Base-by-base conservation (phyloP, 768 basidiomycete species). In the Lentinula edodes region DNA sequence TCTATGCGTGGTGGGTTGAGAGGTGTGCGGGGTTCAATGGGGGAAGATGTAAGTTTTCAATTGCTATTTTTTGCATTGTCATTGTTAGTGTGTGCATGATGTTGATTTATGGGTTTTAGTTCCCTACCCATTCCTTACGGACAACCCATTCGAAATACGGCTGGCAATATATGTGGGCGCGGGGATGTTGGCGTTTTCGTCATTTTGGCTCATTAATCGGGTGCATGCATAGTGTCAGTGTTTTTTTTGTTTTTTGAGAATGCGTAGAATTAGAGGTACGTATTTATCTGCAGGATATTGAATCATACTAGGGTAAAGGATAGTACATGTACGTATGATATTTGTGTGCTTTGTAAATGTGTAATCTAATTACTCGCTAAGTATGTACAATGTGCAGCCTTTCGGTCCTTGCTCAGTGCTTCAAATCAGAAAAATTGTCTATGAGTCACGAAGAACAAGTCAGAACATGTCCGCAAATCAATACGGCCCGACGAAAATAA, bases 101-200 rank as follows among this genome's bases (percentile, higher is more conserved):
- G 23, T 23, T 23, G 28, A 28, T 28, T 28, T 28, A 4, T 28
- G 28, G 52, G 53, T 55, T 55, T 5, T 60, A 90, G 89, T 92
- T 75, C 90, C 91, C 32, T 93, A 94, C 72, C 92, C 92, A 0
- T 93, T 94, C 75, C 76, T 94, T 61, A 90, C 85, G 0, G 65
- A 86, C 16, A 86, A 80, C 67, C 74, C 83, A 0, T 73, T 86
- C 18, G 64, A 67, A 7, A 72, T 77, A 35, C 81, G 91, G 13
- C 63, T 86, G 12, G 72, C 69, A 6, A 90, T 93, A 41, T 94
- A 93, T 72, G 67, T 69, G 38, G 78, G 72, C 6, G 78, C 83
- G 1, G 78, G 81, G 0, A 57, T 74, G 1, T 71, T 89, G 23
- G 87, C 86, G 2, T 75, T 83, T 41, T 43, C 75, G 10, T 82